Conservation (phyloP, 129 eudicot genomes). For the Pseudognaphalium luteoalbum region DNA sequence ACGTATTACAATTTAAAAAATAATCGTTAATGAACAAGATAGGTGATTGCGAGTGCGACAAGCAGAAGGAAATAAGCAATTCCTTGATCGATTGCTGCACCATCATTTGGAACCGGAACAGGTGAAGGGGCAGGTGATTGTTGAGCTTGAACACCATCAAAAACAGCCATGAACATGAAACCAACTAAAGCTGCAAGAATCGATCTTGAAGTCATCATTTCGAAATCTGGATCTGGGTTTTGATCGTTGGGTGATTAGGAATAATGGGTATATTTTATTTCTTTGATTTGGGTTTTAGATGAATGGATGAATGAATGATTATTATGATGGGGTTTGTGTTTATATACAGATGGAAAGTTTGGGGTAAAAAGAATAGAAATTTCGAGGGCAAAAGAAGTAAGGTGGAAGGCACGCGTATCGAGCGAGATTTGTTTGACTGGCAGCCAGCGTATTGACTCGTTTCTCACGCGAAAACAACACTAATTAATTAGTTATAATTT, state of each 20-base stretch:
- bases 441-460: conserved; percentile 23
- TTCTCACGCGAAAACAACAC: not conserved
- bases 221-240: conserved; percentile 12
- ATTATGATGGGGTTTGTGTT: conserved; percentile 9
- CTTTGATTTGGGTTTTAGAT: not conserved
- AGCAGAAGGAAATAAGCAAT: conserved; percentile 57
- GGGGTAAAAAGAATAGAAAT: not conserved
- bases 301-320: conserved; percentile 16
- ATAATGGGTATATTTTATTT: not conserved
- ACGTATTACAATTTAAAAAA: not conserved
- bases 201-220: conserved; percentile 30
- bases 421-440: conserved; percentile 15
- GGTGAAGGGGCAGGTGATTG: conserved; percentile 48
- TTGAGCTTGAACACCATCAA: conserved; percentile 35
- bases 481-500: too few species aligned
- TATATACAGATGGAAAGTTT: conserved; percentile 20
- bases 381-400: not conserved
- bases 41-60: conserved; percentile 62
- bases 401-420: not conserved
- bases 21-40: conserved; percentile 47
- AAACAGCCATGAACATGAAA: conserved; percentile 42
- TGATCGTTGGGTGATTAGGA: not conserved
- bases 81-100: conserved; percentile 71
- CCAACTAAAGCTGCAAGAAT: conserved; percentile 34
- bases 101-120: conserved; percentile 44